Percentiles rank a stretch among this genome's conserved stretches.
phyloP scores from a whole-genome alignment of 2,329 filamentous ascomycete species.

The Alternaria novae-zelandiae region DNA sequence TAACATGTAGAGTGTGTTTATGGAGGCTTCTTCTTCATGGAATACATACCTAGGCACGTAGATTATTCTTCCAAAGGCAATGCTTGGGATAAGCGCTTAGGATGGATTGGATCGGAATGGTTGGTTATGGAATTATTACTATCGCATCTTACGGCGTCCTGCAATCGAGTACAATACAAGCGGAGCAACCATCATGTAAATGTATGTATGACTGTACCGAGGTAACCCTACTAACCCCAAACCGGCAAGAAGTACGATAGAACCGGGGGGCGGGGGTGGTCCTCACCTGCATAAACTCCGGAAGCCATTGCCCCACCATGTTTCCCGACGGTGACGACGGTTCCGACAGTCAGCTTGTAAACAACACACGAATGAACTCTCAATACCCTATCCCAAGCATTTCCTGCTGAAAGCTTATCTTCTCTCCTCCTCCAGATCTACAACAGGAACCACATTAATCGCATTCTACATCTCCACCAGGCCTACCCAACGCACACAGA shows the following conservation, averaged over 20 bases:
- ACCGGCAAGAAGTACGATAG: not conserved
- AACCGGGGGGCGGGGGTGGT: not conserved
- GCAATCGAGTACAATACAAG: not conserved
- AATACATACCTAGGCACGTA: not conserved
- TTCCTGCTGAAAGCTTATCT: no score
- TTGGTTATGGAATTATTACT: not conserved
- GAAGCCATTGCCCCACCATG: not conserved
- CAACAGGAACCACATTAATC: not conserved
- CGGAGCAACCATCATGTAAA: not conserved
- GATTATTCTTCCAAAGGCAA: not conserved
- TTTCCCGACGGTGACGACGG: not conserved
- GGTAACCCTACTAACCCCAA: not conserved
- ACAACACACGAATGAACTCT: not conserved
- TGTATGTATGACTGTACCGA: not conserved
- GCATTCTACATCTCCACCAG: not conserved
- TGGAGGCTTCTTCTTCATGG: not conserved
- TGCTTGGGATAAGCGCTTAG: not conserved
- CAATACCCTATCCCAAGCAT: no score
- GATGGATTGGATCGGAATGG: not conserved
- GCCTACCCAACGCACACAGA: no score
- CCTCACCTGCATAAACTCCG: not conserved
- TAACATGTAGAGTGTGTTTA: conserved; percentile 36
- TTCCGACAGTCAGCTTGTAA: not conserved
- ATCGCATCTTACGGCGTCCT: not conserved
- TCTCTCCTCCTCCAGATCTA: not conserved